Conservation (phyloP, 306 rosid genomes). For the Prosopis cineraria region DNA sequence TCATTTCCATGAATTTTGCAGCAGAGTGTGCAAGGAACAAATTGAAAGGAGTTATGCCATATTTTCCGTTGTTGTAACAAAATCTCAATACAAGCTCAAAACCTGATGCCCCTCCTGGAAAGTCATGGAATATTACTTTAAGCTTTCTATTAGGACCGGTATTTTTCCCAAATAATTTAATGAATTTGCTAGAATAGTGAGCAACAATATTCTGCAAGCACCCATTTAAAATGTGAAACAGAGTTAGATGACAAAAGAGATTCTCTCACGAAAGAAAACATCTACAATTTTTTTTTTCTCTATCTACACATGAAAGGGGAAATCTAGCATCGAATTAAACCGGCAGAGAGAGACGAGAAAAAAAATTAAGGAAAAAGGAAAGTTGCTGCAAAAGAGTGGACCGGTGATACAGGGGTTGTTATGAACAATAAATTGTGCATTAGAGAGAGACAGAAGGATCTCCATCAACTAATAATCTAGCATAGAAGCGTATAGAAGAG, state of each 20-base stretch:
- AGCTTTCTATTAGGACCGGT: conserved; percentile 48
- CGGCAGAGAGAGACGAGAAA: conserved; percentile 40
- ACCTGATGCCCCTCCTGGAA: conserved; percentile 90
- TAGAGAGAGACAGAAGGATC: conserved; percentile 34
- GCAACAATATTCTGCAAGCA: conserved; percentile 61
- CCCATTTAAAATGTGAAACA: conserved; percentile 2
- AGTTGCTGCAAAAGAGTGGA: conserved; percentile 27
- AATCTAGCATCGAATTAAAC: conserved; percentile 27
- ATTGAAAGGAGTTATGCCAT: conserved; percentile 60
- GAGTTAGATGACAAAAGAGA: conserved; percentile 22
- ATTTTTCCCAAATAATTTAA: conserved; percentile 70
- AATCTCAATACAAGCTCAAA: conserved; percentile 80
- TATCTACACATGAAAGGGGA: conserved; percentile 2
- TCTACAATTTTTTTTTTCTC: conserved; percentile 39
- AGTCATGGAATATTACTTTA: conserved; percentile 85
- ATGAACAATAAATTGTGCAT: conserved; percentile 49
- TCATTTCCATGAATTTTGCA: conserved; percentile 90
- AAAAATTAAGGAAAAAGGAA: conserved; percentile 11
- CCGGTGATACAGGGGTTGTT: conserved; percentile 42
- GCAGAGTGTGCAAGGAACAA: conserved; percentile 58
- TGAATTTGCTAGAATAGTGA: conserved; percentile 66
- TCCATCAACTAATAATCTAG: conserved; percentile 31
- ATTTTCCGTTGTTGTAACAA: conserved; percentile 68
- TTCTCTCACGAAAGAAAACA: background rate
- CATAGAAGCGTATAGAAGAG: conserved; percentile 40